These are phyloP conservation scores for Dichomitus squalens DNA, from an alignment of 1,284 basidiomycete species.

Conservation along the genomic window DNA sequence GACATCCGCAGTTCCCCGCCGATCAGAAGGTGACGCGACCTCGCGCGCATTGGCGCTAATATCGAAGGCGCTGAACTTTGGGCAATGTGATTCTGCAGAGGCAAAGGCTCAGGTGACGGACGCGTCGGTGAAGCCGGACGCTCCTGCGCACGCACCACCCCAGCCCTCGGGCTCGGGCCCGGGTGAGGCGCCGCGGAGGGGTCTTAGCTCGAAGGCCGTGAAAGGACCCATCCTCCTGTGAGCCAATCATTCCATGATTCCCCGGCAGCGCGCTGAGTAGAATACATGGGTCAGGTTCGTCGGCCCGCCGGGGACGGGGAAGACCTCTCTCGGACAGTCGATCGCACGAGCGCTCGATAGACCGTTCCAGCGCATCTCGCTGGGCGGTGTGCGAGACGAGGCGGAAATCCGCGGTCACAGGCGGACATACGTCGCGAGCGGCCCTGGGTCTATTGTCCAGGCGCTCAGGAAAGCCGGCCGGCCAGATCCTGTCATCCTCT, in stretches of 20 bases:
- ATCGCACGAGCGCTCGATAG: constrained; percentile 81
- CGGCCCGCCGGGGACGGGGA: constrained; percentile 84
- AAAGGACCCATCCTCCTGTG: constrained; percentile 86
- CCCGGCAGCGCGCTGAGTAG: background rate
- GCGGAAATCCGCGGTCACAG: constrained; percentile 90
- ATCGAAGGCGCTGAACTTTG: constrained; percentile 19
- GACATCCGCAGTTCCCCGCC: background rate
- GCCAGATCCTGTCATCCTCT: constrained; percentile 76
- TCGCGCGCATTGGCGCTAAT: constrained; percentile 19
- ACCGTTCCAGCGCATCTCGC: constrained; percentile 91
- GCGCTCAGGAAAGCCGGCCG: constrained; percentile 86
- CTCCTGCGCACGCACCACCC: background rate
- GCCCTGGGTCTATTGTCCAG: constrained; percentile 87
- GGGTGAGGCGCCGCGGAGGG: background rate
- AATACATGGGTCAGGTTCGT: constrained; percentile 55
- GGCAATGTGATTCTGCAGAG: constrained; percentile 11
- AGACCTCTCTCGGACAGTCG: constrained; percentile 86
- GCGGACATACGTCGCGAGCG: constrained; percentile 89
- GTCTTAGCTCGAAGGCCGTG: constrained; percentile 41
- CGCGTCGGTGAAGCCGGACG: background rate
- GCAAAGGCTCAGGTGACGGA: background rate
- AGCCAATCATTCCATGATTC: constrained; percentile 28
- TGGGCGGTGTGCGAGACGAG: constrained; percentile 90
- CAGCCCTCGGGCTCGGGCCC: background rate
- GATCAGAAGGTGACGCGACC: constrained; percentile 20